Evolutionary conservation across 495 filamentous ascomycete species (phyloP).

Genomic region (Penicillium angulare): DNA sequence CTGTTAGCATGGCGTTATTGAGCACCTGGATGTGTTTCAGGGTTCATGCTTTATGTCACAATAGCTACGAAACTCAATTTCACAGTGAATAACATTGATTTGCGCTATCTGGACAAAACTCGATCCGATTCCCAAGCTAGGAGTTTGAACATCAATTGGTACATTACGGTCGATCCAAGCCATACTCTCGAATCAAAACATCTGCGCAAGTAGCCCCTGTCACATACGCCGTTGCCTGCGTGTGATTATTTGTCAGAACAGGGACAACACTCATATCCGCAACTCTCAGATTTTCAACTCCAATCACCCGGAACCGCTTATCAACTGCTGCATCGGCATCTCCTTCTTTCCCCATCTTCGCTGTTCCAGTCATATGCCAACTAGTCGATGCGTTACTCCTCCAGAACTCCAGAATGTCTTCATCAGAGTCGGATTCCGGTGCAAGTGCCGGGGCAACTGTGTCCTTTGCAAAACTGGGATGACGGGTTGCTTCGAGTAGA

Average conservation of each 20-base stretch:
- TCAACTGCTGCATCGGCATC: constrained; percentile 56
- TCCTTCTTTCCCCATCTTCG: constrained; percentile 56
- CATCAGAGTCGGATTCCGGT: constrained; percentile 52
- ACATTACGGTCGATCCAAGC: constrained; percentile 8
- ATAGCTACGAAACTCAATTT: too few relatives aligned
- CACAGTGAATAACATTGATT: too few relatives aligned
- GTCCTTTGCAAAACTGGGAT: constrained; percentile 47
- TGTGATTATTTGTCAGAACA: constrained; percentile 47
- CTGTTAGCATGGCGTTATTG: background rate
- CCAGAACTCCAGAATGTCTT: constrained; percentile 53
- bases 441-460: constrained; percentile 38
- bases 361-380: constrained; percentile 62
- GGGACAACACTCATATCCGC: constrained; percentile 67
- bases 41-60: too few relatives aligned
- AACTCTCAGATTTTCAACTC: constrained; percentile 56
- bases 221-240: constrained; percentile 38
- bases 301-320: constrained; percentile 51
- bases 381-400: constrained; percentile 26
- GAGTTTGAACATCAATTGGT: background rate
- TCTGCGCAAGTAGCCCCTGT: constrained; percentile 32
- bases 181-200: constrained; percentile 25
- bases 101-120: too few relatives aligned
- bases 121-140: too few relatives aligned
- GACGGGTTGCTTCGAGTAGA: constrained; percentile 39
- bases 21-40: background rate